Evolutionary conservation across 2,329 filamentous ascomycete genomes (phyloP).

Genomic region (Alternaria tenuissima): DNA sequence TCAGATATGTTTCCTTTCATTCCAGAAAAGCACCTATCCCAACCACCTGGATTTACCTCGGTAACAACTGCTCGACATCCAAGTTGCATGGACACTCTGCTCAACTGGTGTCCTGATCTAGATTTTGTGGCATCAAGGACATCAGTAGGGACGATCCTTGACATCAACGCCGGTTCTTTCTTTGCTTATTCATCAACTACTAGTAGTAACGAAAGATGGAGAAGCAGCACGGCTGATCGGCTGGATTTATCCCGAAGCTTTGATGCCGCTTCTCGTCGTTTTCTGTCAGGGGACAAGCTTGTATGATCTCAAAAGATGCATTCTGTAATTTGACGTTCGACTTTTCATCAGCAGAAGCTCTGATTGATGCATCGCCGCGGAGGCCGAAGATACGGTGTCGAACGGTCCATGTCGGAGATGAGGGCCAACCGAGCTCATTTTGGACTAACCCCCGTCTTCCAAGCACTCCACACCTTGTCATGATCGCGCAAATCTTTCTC

Average conservation of each 20-base stretch:
- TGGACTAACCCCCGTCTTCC: neutral
- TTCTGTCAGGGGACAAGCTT: neutral
- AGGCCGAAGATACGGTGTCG: constrained; percentile 1
- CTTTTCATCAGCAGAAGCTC: neutral
- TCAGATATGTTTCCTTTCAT: neutral
- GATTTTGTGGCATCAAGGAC: neutral
- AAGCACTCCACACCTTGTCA: constrained; percentile 4
- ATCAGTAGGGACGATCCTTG: neutral
- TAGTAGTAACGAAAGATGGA: neutral
- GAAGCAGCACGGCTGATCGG: neutral
- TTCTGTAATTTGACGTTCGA: neutral
- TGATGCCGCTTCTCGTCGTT: neutral
- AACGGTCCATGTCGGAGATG: neutral
- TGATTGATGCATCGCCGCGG: neutral
- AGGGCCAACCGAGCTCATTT: neutral
- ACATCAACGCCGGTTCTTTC: neutral
- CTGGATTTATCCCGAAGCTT: constrained; percentile 1
- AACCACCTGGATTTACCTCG: neutral
- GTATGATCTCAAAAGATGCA: neutral
- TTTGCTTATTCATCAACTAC: neutral
- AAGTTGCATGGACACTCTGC: neutral
- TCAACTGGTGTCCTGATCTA: neutral
- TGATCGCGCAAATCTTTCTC: constrained; percentile 2
- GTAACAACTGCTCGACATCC: neutral
- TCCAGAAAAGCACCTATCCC: too few species aligned